Conservation (phyloP, 768 basidiomycete species). For the Tulasnella sp. region DNA sequence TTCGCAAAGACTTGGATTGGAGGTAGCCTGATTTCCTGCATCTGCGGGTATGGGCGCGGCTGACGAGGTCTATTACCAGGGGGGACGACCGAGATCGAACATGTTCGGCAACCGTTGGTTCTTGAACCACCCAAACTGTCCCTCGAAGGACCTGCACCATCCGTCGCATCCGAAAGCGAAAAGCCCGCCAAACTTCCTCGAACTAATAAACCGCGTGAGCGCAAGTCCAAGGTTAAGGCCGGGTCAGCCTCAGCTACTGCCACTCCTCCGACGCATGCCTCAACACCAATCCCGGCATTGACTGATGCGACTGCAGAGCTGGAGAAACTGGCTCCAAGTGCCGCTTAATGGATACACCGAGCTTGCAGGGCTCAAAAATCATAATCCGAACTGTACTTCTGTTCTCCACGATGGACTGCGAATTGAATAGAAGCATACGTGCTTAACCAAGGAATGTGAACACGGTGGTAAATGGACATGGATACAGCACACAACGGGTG, state of each 20-base stretch:
- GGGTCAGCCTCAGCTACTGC: slow-evolving; percentile 6
- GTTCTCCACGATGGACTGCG: background rate
- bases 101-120: background rate
- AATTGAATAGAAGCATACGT: background rate
- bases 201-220: background rate
- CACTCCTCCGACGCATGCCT: slow-evolving; percentile 1
- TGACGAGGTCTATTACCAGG: background rate
- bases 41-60: background rate
- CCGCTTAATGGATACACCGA: background rate
- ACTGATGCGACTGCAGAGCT: slow-evolving; percentile 13
- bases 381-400: background rate
- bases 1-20: slow-evolving; percentile 25
- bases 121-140: slow-evolving; percentile 4
- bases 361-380: background rate
- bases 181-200: slow-evolving; percentile 4
- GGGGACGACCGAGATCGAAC: slow-evolving; percentile 10
- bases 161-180: background rate
- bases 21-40: background rate
- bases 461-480: background rate
- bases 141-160: background rate
- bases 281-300: background rate
- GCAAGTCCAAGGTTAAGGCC: background rate
- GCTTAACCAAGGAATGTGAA: background rate
- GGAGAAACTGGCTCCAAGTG: background rate
- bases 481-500: slow-evolving; percentile 7